These are phyloP conservation scores for Solanum dulcamara DNA, from an alignment of 257 asterid species.

Conservation along the genomic window DNA sequence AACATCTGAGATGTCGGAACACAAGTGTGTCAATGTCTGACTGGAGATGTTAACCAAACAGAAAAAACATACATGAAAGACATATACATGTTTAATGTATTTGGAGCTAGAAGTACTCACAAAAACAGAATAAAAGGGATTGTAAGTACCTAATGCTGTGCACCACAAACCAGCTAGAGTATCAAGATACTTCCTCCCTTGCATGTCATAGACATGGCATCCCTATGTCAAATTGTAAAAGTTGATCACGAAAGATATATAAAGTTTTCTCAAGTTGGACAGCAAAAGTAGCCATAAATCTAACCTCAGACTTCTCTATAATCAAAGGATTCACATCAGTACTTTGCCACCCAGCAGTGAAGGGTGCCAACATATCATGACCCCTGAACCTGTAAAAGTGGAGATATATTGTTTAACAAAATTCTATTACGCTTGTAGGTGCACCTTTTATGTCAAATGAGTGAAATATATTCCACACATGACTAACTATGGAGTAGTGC, in stretches of 20 bases:
- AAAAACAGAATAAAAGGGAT: not conserved
- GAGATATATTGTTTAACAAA: not conserved
- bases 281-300: not conserved
- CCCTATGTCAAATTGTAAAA: conserved; percentile 35
- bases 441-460: not conserved
- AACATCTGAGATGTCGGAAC: not conserved
- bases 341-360: conserved; percentile 90
- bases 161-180: conserved; percentile 97
- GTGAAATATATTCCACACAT: not conserved
- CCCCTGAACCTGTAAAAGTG: conserved; percentile 55
- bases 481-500: not conserved
- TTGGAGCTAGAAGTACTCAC: not conserved
- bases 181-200: conserved; percentile 82
- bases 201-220: conserved; percentile 61
- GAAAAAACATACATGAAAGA: not conserved
- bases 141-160: conserved; percentile 62
- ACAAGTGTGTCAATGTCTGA: not conserved
- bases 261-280: not conserved
- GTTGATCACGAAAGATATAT: not conserved
- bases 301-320: conserved; percentile 86
- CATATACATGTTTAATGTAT: not conserved
- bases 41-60: not conserved
- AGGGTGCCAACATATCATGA: conserved; percentile 94
- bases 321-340: conserved; percentile 60
- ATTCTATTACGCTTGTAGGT: not conserved